phyloP scores from a whole-genome alignment of 2,329 filamentous ascomycete species.

The Scedosporium aurantiacum region DNA sequence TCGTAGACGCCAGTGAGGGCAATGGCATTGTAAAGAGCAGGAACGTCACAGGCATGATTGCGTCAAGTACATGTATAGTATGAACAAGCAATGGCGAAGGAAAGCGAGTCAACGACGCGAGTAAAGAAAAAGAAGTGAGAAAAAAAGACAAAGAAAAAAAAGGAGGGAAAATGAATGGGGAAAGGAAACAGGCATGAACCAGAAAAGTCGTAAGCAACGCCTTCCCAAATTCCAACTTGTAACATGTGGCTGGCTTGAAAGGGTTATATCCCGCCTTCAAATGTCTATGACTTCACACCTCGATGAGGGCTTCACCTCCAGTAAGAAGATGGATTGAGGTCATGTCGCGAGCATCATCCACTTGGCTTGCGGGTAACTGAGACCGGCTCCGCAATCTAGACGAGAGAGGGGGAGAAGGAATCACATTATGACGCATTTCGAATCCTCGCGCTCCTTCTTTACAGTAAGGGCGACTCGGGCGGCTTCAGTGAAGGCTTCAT shows the following conservation, averaged over 20 bases:
- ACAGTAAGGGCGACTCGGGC: conserved; percentile 80
- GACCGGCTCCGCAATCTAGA: no score
- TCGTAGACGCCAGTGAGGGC: no score
- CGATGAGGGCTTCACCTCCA: not conserved
- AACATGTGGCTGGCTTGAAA: not conserved
- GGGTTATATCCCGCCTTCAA: not conserved
- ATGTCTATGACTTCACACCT: not conserved
- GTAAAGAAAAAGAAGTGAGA: no score
- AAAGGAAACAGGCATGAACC: not conserved
- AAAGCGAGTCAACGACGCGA: not conserved
- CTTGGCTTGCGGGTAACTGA: no score
- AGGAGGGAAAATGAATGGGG: not conserved
- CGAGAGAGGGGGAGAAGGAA: not conserved
- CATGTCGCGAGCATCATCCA: not conserved
- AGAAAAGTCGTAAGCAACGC: not conserved
- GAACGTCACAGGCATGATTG: not conserved
- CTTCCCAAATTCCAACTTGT: not conserved
- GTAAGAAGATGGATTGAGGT: not conserved
- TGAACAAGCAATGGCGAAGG: not conserved
- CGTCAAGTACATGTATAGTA: not conserved
- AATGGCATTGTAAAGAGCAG: not conserved
- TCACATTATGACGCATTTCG: conserved; percentile 52
- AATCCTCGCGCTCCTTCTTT: conserved; percentile 52
- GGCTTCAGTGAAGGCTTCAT: conserved; percentile 96
- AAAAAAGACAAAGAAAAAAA: no score